Evolutionary conservation across 768 basidiomycete species (phyloP), one percentile per base, ranked within the genome.

Genomic region (Galerina sulciceps): DNA sequence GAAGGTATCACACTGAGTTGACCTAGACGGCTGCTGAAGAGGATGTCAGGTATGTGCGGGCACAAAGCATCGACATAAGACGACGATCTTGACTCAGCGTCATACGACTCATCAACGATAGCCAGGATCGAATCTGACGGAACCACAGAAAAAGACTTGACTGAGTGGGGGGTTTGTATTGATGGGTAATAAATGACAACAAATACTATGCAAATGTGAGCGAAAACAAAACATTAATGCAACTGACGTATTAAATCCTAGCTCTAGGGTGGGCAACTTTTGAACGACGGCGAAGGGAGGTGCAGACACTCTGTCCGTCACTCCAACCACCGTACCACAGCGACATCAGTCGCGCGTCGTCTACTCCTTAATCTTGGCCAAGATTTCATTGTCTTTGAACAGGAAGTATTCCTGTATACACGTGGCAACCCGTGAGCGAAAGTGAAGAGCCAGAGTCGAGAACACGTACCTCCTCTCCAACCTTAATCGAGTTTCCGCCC

Each of bases 401-500:
- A 99, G 77, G 81, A 84, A 90, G 77, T 91, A 99, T 71, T 99
- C 96, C 95, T 98, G 67, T 8, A 59, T 37, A 53, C 40, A 55
- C 42, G 53, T 57, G 57, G 46, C 60, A 60, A 46, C 43, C 47
- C 52, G 62, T 41, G 6, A 15, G 38, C 6, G 14, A 22, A 38
- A 44, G 22, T 15, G 45, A 52, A 41, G 10, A 45, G 23, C 10
- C 0, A 53, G 18, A 31, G 51, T 6, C 36, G 46, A 55, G 35
- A 38, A 50, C 18, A 83, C 90, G 59, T 68, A 94, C 96, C 73
- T 98, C 96, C 22, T 99, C 97, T 40, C 95, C 96, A 47, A 99
- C 86, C 78, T 99, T 99, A 76, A 99, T 94, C 14, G 92, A 73
- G 70, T 88, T 95, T 10, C 97, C 97, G 52, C 97, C 97, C 93